phyloP scores from a whole-genome alignment of 2,329 filamentous ascomycete genomes.

The Cephalotrichum gorgonifer region DNA sequence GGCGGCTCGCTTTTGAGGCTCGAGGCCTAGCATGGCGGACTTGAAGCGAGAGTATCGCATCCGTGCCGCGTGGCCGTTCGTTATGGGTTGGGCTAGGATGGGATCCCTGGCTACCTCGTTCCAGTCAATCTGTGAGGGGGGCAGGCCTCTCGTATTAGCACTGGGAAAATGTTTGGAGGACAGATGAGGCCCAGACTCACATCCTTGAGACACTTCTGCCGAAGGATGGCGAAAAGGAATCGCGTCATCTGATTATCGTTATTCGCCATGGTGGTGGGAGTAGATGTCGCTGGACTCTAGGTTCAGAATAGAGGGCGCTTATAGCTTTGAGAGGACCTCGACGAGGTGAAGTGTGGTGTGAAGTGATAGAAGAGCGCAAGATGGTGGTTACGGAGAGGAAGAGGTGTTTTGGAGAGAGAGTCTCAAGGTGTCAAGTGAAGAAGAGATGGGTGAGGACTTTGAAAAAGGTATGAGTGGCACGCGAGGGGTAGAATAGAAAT shows the following conservation, averaged over 20 bases:
- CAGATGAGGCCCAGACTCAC: slow-evolving; percentile 26
- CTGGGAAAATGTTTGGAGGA: background rate
- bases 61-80: slow-evolving; percentile 50
- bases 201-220: slow-evolving; percentile 50
- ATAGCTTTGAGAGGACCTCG: background rate
- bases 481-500: background rate
- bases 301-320: background rate
- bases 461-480: background rate
- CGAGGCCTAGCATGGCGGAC: slow-evolving; percentile 32
- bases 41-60: slow-evolving; percentile 49
- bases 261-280: slow-evolving; percentile 40
- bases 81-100: slow-evolving; percentile 40
- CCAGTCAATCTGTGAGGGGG: slow-evolving; percentile 44
- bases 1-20: slow-evolving; percentile 36
- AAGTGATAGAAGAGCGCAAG: background rate
- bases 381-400: background rate
- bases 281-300: slow-evolving; percentile 6
- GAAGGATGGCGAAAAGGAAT: slow-evolving; percentile 49
- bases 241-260: slow-evolving; percentile 46
- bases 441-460: background rate
- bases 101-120: slow-evolving; percentile 44
- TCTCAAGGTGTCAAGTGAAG: background rate
- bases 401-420: background rate
- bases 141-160: slow-evolving; percentile 8
- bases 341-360: too few species aligned